These are phyloP conservation scores for Fusarium guadeloupense DNA, from an alignment of 2,329 filamentous ascomycete species.

Conservation along the genomic window DNA sequence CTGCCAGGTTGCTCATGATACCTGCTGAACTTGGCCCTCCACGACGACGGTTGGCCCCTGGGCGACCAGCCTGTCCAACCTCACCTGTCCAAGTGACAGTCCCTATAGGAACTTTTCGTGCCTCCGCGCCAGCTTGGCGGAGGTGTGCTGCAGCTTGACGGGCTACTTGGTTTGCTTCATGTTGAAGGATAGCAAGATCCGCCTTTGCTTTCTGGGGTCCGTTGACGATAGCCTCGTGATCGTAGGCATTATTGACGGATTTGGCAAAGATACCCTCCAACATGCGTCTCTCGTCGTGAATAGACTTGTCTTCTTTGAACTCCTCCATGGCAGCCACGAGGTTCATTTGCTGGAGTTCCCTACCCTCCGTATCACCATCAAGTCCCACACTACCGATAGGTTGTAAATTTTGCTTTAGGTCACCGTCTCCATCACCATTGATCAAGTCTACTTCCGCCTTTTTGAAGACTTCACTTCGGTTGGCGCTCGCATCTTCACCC, in stretches of 20 bases:
- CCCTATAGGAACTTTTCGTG: conserved; percentile 77
- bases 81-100: conserved; percentile 95
- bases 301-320: conserved; percentile 64
- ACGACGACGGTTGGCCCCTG: conserved; percentile 63
- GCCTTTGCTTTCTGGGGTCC: conserved; percentile 76
- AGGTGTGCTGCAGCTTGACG: conserved; percentile 80
- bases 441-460: conserved; percentile 74
- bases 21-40: conserved; percentile 63
- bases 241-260: conserved; percentile 88
- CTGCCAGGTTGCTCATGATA: conserved; percentile 66
- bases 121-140: conserved; percentile 75
- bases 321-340: conserved; percentile 73
- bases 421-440: conserved; percentile 6
- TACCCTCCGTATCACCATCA: conserved; percentile 28
- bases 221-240: conserved; percentile 91
- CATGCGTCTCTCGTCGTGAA: conserved; percentile 75
- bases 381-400: conserved; percentile 12
- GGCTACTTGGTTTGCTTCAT: conserved; percentile 83
- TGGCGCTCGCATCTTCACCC: conserved; percentile 67
- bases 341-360: conserved; percentile 62
- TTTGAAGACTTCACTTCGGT: conserved; percentile 87
- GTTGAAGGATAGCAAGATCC: conserved; percentile 79
- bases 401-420: conserved; percentile 2
- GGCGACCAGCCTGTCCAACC: conserved; percentile 79
- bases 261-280: conserved; percentile 90